phyloP scores from a whole-genome alignment of 192 early-diverging fungal genomes.

The Coemansia sp. region DNA sequence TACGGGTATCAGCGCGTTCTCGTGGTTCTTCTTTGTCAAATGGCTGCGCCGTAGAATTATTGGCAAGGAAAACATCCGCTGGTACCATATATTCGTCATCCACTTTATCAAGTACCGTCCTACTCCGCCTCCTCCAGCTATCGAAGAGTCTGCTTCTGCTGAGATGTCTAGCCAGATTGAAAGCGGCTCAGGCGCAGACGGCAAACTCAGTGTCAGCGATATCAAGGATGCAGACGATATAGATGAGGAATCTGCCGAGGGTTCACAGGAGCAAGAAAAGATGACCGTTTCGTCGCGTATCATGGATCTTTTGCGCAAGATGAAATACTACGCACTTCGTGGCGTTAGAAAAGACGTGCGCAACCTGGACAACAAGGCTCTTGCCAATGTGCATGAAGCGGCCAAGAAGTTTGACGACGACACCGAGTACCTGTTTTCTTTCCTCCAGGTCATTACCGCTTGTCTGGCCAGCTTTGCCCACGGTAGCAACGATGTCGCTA shows the following conservation, averaged over 20 bases:
- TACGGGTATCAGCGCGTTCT: slow-evolving; percentile 55
- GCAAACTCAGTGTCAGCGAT: slow-evolving; percentile 9
- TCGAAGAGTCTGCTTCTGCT: slow-evolving; percentile 6
- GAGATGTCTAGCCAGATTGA: slow-evolving; percentile 36
- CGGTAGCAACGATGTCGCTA: slow-evolving; percentile 84
- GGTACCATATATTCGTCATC: slow-evolving; percentile 71
- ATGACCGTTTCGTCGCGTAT: slow-evolving; percentile 10
- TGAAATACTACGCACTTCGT: slow-evolving; percentile 35
- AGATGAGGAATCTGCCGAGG: slow-evolving; percentile 8
- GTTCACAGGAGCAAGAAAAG: slow-evolving; percentile 6
- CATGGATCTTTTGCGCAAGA: slow-evolving; percentile 4
- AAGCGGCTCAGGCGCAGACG: slow-evolving; percentile 25
- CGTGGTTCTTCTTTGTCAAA: slow-evolving; percentile 65
- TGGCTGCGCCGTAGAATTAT: slow-evolving; percentile 65
- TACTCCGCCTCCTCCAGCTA: slow-evolving; percentile 24
- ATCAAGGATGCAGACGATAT: slow-evolving; percentile 19
- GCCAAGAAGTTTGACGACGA: slow-evolving; percentile 70
- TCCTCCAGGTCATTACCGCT: slow-evolving; percentile 79
- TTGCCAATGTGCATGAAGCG: slow-evolving; percentile 59
- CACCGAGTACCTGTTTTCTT: slow-evolving; percentile 80
- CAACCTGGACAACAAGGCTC: slow-evolving; percentile 51
- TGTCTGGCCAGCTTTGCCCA: slow-evolving; percentile 83
- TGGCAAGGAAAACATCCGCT: slow-evolving; percentile 65
- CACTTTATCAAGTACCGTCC: slow-evolving; percentile 59
- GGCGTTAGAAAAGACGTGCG: slow-evolving; percentile 58